Evolutionary conservation across 345 rosid species (phyloP).

Genomic region (Mangifera indica): DNA sequence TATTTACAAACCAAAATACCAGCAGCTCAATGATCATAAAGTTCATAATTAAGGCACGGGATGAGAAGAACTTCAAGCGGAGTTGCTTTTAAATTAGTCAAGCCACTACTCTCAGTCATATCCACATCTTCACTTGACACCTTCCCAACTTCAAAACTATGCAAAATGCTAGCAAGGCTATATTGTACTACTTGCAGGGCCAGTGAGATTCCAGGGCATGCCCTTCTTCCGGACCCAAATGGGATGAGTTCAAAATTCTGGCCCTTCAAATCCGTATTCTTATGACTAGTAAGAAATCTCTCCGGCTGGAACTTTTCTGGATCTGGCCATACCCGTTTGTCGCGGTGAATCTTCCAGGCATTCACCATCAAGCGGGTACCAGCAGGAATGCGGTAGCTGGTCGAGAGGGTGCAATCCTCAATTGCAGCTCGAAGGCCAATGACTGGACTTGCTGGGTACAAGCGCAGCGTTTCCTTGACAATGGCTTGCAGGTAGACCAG

Average conservation of each 20-base stretch:
- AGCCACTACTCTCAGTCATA: slow-evolving; percentile 31
- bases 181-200: slow-evolving; percentile 34
- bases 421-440: slow-evolving; percentile 15
- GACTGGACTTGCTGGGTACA: slow-evolving; percentile 38
- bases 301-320: slow-evolving; percentile 32
- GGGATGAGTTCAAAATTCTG: slow-evolving; percentile 36
- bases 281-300: slow-evolving; percentile 33
- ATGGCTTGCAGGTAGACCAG: slow-evolving; percentile 31
- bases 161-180: slow-evolving; percentile 40
- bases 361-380: slow-evolving; percentile 32
- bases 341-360: slow-evolving; percentile 26
- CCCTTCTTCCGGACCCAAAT: slow-evolving; percentile 36
- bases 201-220: slow-evolving; percentile 34
- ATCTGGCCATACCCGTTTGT: slow-evolving; percentile 24
- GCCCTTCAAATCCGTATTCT: slow-evolving; percentile 25
- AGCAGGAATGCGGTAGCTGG: slow-evolving; percentile 22
- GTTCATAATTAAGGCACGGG: slow-evolving; percentile 27
- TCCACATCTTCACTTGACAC: slow-evolving; percentile 30
- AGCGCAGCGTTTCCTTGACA: slow-evolving; percentile 39
- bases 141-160: slow-evolving; percentile 31
- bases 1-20: too few species aligned
- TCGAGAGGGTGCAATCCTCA: slow-evolving; percentile 17
- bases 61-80: slow-evolving; percentile 36
- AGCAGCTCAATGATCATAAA: slow-evolving; percentile 10
- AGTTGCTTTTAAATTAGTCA: slow-evolving; percentile 40